Conservation (phyloP, 352 stramenopile genomes). For the Pythium oligandrum region DNA sequence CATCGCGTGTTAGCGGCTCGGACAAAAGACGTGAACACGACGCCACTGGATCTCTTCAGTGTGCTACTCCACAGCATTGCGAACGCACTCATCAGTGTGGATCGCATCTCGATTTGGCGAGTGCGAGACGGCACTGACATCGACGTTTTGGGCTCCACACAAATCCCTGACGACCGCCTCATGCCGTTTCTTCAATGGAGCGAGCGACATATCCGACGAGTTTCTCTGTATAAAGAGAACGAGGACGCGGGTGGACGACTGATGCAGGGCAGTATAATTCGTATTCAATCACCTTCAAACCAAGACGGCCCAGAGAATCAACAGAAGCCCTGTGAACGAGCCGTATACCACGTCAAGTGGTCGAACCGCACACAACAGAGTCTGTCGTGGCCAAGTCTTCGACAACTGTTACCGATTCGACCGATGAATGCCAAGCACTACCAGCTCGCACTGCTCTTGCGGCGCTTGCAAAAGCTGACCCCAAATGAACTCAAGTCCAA, state of each 20-base stretch:
- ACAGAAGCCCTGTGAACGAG: slow-evolving; percentile 24
- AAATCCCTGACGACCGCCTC: slow-evolving; percentile 54
- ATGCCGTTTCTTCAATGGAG: slow-evolving; percentile 52
- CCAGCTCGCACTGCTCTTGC: slow-evolving; percentile 39
- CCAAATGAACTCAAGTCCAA: background rate
- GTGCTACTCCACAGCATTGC: slow-evolving; percentile 39
- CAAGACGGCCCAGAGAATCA: background rate
- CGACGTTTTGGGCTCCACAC: slow-evolving; percentile 44
- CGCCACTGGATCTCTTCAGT: slow-evolving; percentile 51
- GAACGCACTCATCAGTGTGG: slow-evolving; percentile 32
- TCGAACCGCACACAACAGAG: slow-evolving; percentile 38
- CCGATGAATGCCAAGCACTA: slow-evolving; percentile 70
- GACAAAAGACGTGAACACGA: slow-evolving; percentile 32
- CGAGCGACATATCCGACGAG: slow-evolving; percentile 55
- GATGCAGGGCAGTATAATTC: slow-evolving; percentile 29
- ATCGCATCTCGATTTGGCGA: slow-evolving; percentile 55
- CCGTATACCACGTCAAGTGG: slow-evolving; percentile 56
- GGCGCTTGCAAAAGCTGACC: slow-evolving; percentile 3
- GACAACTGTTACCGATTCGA: slow-evolving; percentile 50
- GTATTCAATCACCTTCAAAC: slow-evolving; percentile 11
- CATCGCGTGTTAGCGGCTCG: slow-evolving; percentile 35
- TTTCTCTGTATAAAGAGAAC: slow-evolving; percentile 51
- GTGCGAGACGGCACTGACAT: slow-evolving; percentile 30
- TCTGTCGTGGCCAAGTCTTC: slow-evolving; percentile 42
- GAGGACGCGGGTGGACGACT: slow-evolving; percentile 11